phyloP scores from a whole-genome alignment of 2,329 filamentous ascomycete species.

The Alternaria rosae region DNA sequence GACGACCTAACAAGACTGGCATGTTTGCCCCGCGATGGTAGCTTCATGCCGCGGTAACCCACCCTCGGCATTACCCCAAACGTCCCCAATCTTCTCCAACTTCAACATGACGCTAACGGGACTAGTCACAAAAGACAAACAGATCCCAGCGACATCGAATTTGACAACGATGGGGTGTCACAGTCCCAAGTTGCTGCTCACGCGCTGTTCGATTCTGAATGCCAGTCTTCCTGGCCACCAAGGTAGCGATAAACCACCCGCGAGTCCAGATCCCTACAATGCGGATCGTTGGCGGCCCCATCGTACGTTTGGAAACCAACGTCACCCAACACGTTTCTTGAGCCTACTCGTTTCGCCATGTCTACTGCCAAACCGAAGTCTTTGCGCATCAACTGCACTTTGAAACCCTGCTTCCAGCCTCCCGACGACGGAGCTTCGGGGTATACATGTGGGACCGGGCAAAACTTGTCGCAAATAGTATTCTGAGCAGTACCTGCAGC shows the following conservation, averaged over 20 bases:
- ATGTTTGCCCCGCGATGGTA: constrained; percentile 9
- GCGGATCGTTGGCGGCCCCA: constrained; percentile 59
- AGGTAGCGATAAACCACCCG: constrained; percentile 65
- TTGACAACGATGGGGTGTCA: neutral
- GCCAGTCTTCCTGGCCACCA: constrained; percentile 62
- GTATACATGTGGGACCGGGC: constrained; percentile 60
- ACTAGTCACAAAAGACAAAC: too few relatives aligned
- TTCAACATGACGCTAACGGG: neutral
- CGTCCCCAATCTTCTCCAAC: constrained; percentile 32
- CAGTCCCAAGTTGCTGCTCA: constrained; percentile 7
- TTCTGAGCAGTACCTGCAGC: constrained; percentile 61
- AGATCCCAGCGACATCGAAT: neutral
- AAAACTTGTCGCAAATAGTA: constrained; percentile 60
- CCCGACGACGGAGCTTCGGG: constrained; percentile 58
- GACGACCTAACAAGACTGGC: neutral
- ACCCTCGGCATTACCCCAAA: constrained; percentile 31
- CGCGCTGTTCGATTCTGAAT: constrained; percentile 19
- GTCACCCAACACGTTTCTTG: constrained; percentile 59
- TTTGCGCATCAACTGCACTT: constrained; percentile 67
- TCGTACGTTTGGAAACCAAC: constrained; percentile 61
- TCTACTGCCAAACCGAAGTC: constrained; percentile 65
- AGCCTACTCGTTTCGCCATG: constrained; percentile 61
- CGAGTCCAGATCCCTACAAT: constrained; percentile 63
- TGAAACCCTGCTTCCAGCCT: constrained; percentile 64
- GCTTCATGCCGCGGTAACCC: constrained; percentile 12